Evolutionary conservation across 257 asterid genomes (phyloP).

Genomic region (Gardenia jasminoides): DNA sequence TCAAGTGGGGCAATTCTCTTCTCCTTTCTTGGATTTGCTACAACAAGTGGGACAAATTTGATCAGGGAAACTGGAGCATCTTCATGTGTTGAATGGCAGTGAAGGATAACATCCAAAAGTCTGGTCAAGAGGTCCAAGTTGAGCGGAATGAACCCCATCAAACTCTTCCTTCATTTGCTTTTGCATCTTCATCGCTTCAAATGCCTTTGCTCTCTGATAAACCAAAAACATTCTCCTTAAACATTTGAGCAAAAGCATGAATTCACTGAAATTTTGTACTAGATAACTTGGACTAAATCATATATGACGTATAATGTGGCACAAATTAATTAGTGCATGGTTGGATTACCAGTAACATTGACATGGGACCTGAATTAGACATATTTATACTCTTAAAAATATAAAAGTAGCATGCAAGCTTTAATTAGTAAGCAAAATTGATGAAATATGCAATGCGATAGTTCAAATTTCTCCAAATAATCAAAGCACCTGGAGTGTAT

Average conservation of each 20-base stretch:
- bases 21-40: background rate
- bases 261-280: background rate
- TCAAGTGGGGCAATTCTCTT: conserved; percentile 6
- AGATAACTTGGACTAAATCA: background rate
- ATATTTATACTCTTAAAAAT: background rate
- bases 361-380: background rate
- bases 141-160: conserved; percentile 40
- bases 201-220: conserved; percentile 60
- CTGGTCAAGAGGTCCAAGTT: conserved; percentile 36
- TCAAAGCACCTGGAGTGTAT: conserved; percentile 49
- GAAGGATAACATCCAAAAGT: conserved; percentile 43
- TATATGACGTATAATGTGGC: background rate
- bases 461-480: background rate
- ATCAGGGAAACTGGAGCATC: conserved; percentile 19
- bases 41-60: conserved; percentile 26
- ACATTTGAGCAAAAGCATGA: background rate
- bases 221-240: background rate
- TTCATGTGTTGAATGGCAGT: conserved; percentile 46
- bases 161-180: conserved; percentile 33
- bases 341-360: background rate
- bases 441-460: background rate
- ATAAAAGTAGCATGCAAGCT: background rate
- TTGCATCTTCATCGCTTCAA: conserved; percentile 52
- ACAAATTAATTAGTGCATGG: background rate
- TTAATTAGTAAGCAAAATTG: background rate